Percentiles rank a stretch among this genome's conserved stretches.
phyloP scores from a whole-genome alignment of 75 land plant species.

The Pseudotsuga menziesii region DNA sequence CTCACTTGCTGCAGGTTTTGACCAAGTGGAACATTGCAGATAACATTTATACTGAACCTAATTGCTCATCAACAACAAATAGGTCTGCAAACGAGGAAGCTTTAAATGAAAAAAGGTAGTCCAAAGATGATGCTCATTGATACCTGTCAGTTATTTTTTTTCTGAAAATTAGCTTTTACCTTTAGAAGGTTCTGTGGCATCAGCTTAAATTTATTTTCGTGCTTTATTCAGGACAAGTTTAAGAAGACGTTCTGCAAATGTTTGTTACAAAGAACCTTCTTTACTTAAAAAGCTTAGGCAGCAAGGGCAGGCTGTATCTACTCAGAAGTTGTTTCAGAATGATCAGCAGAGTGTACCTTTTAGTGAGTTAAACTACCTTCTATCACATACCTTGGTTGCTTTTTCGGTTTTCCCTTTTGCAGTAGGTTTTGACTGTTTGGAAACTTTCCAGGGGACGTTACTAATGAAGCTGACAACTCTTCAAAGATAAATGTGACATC shows the following conservation, averaged over 20 bases:
- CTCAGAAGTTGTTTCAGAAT: not conserved
- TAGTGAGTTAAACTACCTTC: not conserved
- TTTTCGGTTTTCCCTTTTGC: not conserved
- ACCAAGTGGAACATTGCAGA: not conserved
- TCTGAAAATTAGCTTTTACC: not conserved
- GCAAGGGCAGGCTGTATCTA: not conserved
- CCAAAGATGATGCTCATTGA: no score
- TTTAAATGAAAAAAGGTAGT: not conserved
- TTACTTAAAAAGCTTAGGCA: not conserved
- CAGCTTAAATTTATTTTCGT: not conserved
- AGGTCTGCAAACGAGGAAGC: not conserved
- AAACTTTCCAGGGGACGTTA: not conserved
- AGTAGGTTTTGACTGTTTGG: not conserved
- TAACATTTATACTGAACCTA: not conserved
- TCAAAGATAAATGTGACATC: not conserved
- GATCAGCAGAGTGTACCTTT: not conserved
- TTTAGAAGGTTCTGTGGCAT: not conserved
- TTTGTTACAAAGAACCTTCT: not conserved
- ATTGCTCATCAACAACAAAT: not conserved
- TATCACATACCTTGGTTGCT: not conserved
- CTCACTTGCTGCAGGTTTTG: not conserved
- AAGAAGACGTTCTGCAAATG: not conserved
- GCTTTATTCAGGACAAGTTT: not conserved
- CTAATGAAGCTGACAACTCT: not conserved
- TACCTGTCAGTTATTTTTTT: no score